phyloP scores from a whole-genome alignment of 495 filamentous ascomycete species.

The Hypomontagnella submonticulosa region DNA sequence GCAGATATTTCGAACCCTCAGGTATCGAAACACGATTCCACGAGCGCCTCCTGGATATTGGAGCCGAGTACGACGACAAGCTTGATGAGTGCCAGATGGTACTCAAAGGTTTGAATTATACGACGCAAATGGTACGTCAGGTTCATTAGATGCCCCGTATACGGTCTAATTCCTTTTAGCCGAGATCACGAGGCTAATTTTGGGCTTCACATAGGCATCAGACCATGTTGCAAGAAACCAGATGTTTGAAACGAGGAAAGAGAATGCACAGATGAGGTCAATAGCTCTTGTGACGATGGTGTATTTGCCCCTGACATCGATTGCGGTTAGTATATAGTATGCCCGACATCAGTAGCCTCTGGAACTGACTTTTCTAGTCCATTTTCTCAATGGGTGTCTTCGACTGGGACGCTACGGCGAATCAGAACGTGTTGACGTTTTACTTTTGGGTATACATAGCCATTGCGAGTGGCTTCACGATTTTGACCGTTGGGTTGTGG shows the following conservation, averaged over 20 bases:
- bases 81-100: constrained; percentile 32
- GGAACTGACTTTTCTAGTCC: constrained; percentile 18
- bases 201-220: constrained; percentile 6
- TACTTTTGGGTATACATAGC: constrained; percentile 38
- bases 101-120: constrained; percentile 7
- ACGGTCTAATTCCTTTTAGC: background rate
- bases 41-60: constrained; percentile 20
- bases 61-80: constrained; percentile 27
- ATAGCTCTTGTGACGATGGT: constrained; percentile 34
- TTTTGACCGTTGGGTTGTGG: constrained; percentile 30
- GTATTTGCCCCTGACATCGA: constrained; percentile 27
- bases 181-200: background rate
- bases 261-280: constrained; percentile 33
- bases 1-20: background rate
- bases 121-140: constrained; percentile 18
- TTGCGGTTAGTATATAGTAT: constrained; percentile 24
- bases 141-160: background rate
- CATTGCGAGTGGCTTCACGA: constrained; percentile 21
- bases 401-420: constrained; percentile 9
- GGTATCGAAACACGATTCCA: constrained; percentile 2
- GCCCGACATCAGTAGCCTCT: background rate
- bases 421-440: constrained; percentile 14
- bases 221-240: constrained; percentile 19
- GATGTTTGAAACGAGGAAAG: constrained; percentile 12
- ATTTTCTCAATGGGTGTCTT: constrained; percentile 39